Percentiles rank a stretch among this genome's conserved stretches.
phyloP scores from a whole-genome alignment of 1,284 basidiomycete species.

The Pulveroboletus sp. region DNA sequence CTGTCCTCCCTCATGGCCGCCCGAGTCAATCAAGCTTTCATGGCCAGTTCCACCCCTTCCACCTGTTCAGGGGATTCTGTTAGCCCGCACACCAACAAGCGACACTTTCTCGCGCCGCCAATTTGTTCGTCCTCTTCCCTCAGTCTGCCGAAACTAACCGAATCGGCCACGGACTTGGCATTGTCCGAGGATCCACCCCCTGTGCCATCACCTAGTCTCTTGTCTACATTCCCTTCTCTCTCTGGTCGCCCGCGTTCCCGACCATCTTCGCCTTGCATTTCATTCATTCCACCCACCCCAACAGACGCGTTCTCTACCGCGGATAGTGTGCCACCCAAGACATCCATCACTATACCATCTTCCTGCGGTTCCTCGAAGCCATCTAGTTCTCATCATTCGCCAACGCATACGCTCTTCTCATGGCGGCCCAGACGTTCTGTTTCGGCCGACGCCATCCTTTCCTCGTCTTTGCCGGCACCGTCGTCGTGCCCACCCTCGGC shows the following conservation, averaged over 20 bases:
- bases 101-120: conserved; percentile 25
- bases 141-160: conserved; percentile 21
- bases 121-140: conserved; percentile 27
- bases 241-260: conserved; percentile 22
- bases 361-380: neutral
- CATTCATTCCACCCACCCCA: conserved; percentile 3
- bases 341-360: neutral
- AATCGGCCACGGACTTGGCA: conserved; percentile 14
- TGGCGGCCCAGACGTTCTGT: conserved; percentile 14
- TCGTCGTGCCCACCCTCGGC: conserved; percentile 4
- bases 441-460: conserved; percentile 8
- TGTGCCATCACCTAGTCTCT: conserved; percentile 28
- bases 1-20: conserved; percentile 25
- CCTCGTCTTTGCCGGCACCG: neutral
- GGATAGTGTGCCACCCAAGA: neutral
- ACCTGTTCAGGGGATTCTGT: conserved; percentile 19
- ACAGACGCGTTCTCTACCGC: neutral
- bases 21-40: conserved; percentile 1
- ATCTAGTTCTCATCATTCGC: neutral
- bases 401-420: neutral
- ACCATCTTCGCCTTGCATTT: conserved; percentile 10
- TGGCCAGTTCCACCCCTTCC: conserved; percentile 23
- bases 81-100: conserved; percentile 2
- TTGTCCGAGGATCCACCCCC: conserved; percentile 12
- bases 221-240: conserved; percentile 27